These are phyloP conservation scores for Capronia epimyces DNA, from an alignment of 2,329 filamentous ascomycete species.

Conservation along the genomic window DNA sequence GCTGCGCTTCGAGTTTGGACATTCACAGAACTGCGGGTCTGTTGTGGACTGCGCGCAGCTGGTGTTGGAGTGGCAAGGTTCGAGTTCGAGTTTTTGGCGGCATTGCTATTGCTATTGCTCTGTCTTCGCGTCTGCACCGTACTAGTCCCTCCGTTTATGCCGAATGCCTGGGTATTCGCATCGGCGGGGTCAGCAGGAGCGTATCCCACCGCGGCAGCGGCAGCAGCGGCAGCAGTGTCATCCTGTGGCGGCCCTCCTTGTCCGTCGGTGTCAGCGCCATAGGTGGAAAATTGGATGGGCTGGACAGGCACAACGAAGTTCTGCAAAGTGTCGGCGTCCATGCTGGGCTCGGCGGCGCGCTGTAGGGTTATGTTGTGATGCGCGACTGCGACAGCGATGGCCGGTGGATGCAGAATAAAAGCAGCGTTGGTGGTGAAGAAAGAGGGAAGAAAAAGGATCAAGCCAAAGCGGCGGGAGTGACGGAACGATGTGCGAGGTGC, in stretches of 20 bases:
- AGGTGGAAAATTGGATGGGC: conserved; percentile 17
- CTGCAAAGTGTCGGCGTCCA: conserved; percentile 17
- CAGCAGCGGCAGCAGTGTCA: conserved; percentile 7
- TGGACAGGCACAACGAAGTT: conserved; percentile 17
- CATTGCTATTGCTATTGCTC: conserved; percentile 2
- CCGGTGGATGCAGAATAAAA: neutral
- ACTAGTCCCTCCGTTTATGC: conserved; percentile 6
- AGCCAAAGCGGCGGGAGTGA: conserved; percentile 2
- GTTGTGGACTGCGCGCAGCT: conserved; percentile 15
- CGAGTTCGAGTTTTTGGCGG: neutral
- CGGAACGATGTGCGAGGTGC: no score
- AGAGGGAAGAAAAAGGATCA: neutral
- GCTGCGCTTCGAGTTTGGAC: conserved; percentile 9
- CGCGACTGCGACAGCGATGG: conserved; percentile 1
- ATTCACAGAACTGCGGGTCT: conserved; percentile 8
- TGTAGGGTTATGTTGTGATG: neutral
- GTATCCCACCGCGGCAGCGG: conserved; percentile 12
- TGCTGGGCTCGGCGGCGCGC: conserved; percentile 7
- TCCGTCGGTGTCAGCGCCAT: conserved; percentile 4
- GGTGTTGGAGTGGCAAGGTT: neutral
- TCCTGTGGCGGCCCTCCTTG: neutral
- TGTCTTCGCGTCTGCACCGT: conserved; percentile 11
- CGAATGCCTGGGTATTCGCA: conserved; percentile 13
- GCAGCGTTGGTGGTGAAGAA: conserved; percentile 8
- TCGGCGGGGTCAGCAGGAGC: conserved; percentile 19